Evolutionary conservation across 192 early-diverging fungal genomes (phyloP).

Genomic region (Linnemannia zychae): DNA sequence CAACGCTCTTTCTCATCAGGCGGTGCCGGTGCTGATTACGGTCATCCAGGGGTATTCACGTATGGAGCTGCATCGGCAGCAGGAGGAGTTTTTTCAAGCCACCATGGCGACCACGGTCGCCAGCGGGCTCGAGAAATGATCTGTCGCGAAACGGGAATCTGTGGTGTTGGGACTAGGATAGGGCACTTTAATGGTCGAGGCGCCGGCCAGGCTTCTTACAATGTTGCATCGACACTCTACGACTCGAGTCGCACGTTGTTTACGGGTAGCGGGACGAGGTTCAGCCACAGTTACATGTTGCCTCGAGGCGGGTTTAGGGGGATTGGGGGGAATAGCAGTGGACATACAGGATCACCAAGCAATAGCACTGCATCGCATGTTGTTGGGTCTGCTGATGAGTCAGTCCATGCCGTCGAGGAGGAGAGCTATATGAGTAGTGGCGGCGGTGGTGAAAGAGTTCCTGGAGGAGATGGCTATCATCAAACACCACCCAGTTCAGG

Average conservation of each 20-base stretch:
- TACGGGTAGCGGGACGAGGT: conserved; percentile 47
- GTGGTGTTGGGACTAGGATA: conserved; percentile 36
- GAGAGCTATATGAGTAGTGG: neutral
- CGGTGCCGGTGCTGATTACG: neutral
- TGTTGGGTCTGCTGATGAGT: conserved; percentile 25
- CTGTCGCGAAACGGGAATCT: conserved; percentile 41
- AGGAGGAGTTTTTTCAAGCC: neutral
- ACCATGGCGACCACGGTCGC: neutral
- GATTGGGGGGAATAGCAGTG: conserved; percentile 43
- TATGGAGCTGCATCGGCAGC: no score
- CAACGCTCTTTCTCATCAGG: neutral
- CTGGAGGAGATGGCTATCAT: neutral
- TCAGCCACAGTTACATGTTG: conserved; percentile 43
- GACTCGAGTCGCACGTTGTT: conserved; percentile 32
- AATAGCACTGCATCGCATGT: neutral
- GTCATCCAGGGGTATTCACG: neutral
- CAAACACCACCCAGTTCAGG: neutral
- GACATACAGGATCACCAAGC: conserved; percentile 13
- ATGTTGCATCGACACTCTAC: conserved; percentile 40
- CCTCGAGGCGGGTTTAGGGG: conserved; percentile 50
- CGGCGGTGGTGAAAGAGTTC: neutral
- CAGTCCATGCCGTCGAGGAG: conserved; percentile 1
- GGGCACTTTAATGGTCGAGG: conserved; percentile 33
- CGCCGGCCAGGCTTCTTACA: conserved; percentile 33
- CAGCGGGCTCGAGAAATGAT: conserved; percentile 43